A percentile compares a stretch with the other conserved stretches of the same genome.
Evolutionary conservation across 2,329 filamentous ascomycete species (phyloP).

Genomic region (Rutstroemia sp.): DNA sequence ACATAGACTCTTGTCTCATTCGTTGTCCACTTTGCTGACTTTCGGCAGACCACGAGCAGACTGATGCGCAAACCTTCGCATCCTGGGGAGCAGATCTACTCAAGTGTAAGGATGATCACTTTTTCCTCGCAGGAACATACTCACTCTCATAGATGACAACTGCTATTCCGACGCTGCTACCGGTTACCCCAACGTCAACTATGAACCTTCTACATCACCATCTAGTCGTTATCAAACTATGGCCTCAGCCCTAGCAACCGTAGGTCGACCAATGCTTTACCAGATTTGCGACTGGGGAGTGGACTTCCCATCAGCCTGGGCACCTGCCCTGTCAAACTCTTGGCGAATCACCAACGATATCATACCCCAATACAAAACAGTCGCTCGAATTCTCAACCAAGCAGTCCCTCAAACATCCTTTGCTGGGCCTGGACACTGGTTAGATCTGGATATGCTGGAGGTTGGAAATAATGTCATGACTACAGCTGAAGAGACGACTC

Average conservation of each 20-base stretch:
- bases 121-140: neutral
- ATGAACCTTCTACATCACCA: slow-evolving; percentile 30
- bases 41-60: slow-evolving; percentile 19
- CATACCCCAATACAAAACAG: slow-evolving; percentile 31
- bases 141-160: slow-evolving; percentile 27
- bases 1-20: too few relatives aligned
- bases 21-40: neutral
- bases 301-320: slow-evolving; percentile 35
- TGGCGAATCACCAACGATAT: slow-evolving; percentile 38
- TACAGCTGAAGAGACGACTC: slow-evolving; percentile 33
- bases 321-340: slow-evolving; percentile 31
- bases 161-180: slow-evolving; percentile 31
- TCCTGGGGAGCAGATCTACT: slow-evolving; percentile 32
- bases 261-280: slow-evolving; percentile 30
- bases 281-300: slow-evolving; percentile 38
- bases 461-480: slow-evolving; percentile 34
- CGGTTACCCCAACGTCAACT: slow-evolving; percentile 30
- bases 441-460: slow-evolving; percentile 37
- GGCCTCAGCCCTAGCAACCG: slow-evolving; percentile 27
- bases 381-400: slow-evolving; percentile 36
- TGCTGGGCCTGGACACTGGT: slow-evolving; percentile 33
- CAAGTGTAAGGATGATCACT: slow-evolving; percentile 31
- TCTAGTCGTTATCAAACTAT: slow-evolving; percentile 30
- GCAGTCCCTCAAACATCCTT: slow-evolving; percentile 32
- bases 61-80: slow-evolving; percentile 22